Evolutionary conservation across 306 rosid genomes (phyloP).

Genomic region (Ochetophila trinervis): DNA sequence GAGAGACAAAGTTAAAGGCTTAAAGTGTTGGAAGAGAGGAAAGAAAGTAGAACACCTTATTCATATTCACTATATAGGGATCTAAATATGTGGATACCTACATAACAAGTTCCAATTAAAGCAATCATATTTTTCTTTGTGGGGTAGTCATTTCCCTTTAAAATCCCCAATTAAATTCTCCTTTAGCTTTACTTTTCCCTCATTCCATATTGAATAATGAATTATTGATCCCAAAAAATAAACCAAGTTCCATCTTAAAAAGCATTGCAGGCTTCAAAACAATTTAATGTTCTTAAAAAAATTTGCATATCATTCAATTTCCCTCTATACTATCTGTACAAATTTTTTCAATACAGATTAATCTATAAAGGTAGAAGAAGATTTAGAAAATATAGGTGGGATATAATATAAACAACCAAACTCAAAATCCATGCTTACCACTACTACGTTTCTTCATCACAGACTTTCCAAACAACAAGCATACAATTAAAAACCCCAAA

Average conservation of each 20-base stretch:
- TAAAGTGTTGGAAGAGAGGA: neutral
- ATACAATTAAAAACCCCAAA: conserved; percentile 65
- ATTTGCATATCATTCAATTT: neutral
- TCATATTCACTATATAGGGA: neutral
- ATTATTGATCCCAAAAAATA: neutral
- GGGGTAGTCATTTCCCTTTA: neutral
- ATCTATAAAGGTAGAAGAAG: neutral
- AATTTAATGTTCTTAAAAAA: neutral
- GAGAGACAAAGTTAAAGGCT: conserved; percentile 18
- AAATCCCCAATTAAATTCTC: neutral
- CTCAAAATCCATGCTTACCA: conserved; percentile 44
- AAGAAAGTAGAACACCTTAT: conserved; percentile 8
- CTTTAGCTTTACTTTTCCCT: neutral
- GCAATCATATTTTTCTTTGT: neutral
- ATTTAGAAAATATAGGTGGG: neutral
- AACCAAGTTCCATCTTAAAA: neutral
- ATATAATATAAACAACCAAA: conserved; percentile 4
- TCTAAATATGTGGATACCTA: conserved; percentile 4
- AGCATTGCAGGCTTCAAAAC: conserved; percentile 7
- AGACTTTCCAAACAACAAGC: conserved; percentile 54
- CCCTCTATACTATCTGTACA: conserved; percentile 17
- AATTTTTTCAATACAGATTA: neutral
- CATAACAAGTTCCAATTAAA: neutral
- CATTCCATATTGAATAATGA: neutral
- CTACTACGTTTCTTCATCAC: conserved; percentile 45